Conservation (phyloP, 139 green algal genomes). For the Cymbomonas tetramitiformis region DNA sequence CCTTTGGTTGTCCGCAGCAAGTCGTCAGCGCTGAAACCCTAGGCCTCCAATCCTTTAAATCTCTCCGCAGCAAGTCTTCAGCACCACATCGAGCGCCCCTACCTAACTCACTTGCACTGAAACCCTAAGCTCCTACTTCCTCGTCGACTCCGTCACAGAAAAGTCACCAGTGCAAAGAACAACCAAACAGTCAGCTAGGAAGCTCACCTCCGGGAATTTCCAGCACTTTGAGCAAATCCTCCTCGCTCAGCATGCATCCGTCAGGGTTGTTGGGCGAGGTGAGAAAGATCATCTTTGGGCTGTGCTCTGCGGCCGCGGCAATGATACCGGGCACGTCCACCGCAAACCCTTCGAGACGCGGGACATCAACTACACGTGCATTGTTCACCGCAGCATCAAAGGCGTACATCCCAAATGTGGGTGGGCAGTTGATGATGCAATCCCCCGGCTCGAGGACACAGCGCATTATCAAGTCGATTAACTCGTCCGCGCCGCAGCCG, state of each 20-base stretch:
- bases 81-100: too few species aligned
- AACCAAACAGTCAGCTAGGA: too few species aligned
- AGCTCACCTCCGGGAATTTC: too few species aligned
- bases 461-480: constrained; percentile 34
- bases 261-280: constrained; percentile 98
- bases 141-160: too few species aligned
- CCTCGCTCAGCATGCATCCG: constrained; percentile 60
- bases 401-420: constrained; percentile 95
- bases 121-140: too few species aligned
- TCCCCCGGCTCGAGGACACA: constrained; percentile 65
- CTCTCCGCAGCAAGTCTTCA: too few species aligned
- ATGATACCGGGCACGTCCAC: constrained; percentile 69
- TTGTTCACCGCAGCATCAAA: constrained; percentile 92
- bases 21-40: too few species aligned
- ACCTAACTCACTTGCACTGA: too few species aligned
- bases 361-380: constrained; percentile 65
- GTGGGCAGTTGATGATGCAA: constrained; percentile 76
- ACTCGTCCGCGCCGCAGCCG: constrained; percentile 33
- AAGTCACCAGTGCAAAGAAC: too few species aligned
- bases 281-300: constrained; percentile 92
- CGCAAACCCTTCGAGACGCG: constrained; percentile 57
- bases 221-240: constrained; percentile 61
- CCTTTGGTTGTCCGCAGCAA: too few species aligned
- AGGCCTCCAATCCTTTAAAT: too few species aligned
- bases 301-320: constrained; percentile 52